Percentiles rank a stretch among this genome's conserved stretches.
Evolutionary conservation across 768 basidiomycete species (phyloP).

Genomic region (Mycena alexandri): DNA sequence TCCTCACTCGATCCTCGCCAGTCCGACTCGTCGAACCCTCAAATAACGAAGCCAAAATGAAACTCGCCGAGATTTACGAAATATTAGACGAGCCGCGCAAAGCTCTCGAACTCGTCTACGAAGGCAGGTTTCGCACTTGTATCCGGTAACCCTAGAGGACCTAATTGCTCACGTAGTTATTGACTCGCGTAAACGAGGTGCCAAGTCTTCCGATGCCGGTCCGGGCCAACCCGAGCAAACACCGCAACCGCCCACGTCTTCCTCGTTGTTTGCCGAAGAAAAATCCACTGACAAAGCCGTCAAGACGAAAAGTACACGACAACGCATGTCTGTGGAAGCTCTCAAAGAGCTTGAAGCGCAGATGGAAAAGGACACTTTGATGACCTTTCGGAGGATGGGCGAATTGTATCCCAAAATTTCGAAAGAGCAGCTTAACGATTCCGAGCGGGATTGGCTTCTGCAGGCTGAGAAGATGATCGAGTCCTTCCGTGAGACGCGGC

Average conservation of each 20-base stretch:
- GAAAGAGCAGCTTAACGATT: conserved; percentile 53
- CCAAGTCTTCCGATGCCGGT: conserved; percentile 40
- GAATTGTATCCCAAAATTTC: conserved; percentile 74
- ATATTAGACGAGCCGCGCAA: conserved; percentile 82
- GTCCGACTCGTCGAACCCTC: conserved; percentile 67
- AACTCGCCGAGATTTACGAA: conserved; percentile 92
- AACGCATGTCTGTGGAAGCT: conserved; percentile 67
- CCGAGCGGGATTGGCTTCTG: conserved; percentile 81
- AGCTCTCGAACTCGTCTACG: conserved; percentile 87
- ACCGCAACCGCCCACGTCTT: conserved; percentile 10
- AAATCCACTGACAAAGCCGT: conserved; percentile 13
- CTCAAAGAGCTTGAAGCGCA: conserved; percentile 74
- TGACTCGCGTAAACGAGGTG: conserved; percentile 67
- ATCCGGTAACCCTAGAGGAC: background rate
- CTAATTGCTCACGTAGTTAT: conserved; percentile 56
- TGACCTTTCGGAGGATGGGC: conserved; percentile 69
- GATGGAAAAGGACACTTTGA: conserved; percentile 73
- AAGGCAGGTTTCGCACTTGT: conserved; percentile 64
- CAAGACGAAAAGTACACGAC: conserved; percentile 45
- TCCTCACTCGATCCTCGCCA: no score
- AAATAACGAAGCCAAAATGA: conserved; percentile 88
- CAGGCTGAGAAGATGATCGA: conserved; percentile 91
- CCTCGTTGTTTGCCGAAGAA: conserved; percentile 34
- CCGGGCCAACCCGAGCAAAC: conserved; percentile 1
- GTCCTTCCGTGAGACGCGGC: conserved; percentile 88